These are phyloP conservation scores for Fraxinus floribunda DNA, from an alignment of 305 asterid species.

Conservation along the genomic window DNA sequence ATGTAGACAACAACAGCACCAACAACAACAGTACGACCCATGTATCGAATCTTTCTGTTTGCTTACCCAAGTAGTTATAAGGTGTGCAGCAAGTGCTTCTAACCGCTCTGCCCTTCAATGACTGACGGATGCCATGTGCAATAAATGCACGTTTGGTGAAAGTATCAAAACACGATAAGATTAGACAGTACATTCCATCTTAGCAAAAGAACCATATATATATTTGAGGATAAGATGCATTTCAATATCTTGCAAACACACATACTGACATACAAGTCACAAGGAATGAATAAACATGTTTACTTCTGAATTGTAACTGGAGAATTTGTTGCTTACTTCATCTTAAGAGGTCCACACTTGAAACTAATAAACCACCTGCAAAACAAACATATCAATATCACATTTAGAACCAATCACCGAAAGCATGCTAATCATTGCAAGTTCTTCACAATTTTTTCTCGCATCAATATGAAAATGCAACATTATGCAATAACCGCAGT, in stretches of 20 bases:
- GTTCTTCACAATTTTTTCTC: neutral
- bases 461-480: neutral
- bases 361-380: neutral
- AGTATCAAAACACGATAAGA: neutral
- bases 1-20: neutral
- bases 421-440: neutral
- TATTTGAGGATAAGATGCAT: neutral
- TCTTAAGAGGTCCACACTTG: neutral
- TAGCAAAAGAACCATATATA: neutral
- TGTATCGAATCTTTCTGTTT: neutral
- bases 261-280: neutral
- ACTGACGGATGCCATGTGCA: neutral
- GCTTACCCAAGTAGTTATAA: neutral
- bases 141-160: neutral
- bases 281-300: neutral
- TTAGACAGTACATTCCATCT: neutral
- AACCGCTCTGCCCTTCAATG: neutral
- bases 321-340: neutral
- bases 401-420: neutral
- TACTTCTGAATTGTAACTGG: neutral
- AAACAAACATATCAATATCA: neutral
- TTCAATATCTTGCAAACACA: neutral
- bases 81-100: neutral
- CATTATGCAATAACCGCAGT: neutral
- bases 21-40: neutral